Base-by-base conservation (phyloP, 148 eudicot genomes). In the Suaeda aralocaspica region DNA sequence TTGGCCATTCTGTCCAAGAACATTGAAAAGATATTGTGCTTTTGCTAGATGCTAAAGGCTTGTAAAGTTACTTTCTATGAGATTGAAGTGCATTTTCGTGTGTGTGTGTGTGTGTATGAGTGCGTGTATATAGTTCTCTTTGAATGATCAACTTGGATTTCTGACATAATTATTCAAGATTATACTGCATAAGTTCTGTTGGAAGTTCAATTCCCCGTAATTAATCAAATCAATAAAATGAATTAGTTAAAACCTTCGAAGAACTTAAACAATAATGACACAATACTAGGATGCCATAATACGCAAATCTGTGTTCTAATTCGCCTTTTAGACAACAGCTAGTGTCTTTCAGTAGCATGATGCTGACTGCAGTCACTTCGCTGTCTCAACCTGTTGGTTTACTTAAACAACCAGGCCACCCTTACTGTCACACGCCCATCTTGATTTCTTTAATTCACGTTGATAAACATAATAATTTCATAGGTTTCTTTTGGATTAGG, bases 41-140 rank as follows among this genome's bases (percentile, higher is more conserved):
- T 84, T 89, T 28, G 66, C 80, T 65, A 76, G 88, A 86, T 81
- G 80, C 90, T 74, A 71, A 72, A 66, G 68, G 68, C 52, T 71
- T 58, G 24, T 65, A 78, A 78, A 82, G 84, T 61, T 70, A 75
- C 78, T 81, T 79, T 85, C 67, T 45, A 33, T 41, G 63, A 62
- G 72, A 67, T 70, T 70, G 74, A 62, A 58, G n/a, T n/a, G n/a
- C n/a, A 78, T 66, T 58, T 31, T 63, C 12, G 31, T 72, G 68
- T 62, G 8, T 36, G 41, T 36, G 8, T 36, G 41, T 36, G 41
- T 36, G 41, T 36, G 8, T 36, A 8, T 36, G 41, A 3, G n/a
- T n/a, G n/a, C n/a, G n/a, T n/a, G 72, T 63, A 16, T 31, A 26
- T 72, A 18, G 33, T 28, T 69, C 61, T 67, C 70, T 41, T 72